Base-by-base conservation (phyloP, 2,329 filamentous ascomycete genomes). In the Xylariaceae sp. region DNA sequence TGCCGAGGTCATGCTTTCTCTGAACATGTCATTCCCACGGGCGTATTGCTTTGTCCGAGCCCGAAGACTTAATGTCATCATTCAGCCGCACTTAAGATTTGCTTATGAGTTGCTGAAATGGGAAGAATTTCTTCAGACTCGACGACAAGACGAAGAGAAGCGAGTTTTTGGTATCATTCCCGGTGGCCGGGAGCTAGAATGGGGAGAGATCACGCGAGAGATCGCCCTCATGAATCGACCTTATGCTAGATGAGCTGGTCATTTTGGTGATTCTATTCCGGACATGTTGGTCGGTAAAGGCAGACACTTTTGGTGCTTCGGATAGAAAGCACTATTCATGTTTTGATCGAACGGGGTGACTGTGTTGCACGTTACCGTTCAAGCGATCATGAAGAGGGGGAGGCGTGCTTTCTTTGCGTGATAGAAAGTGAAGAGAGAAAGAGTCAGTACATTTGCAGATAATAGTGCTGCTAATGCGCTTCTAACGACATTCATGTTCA, bases 21-120 rank as follows among this genome's bases (percentile, higher is more conserved):
- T 89, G 57, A 76, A 81, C 19, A 70, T 96, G 54, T 93, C 89
- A 1, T 92, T 97, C 58, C 90, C 93, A 11, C 80, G 88, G 44
- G 93, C 93, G 48, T 98, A 98, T 67, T 97, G 93, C 66, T 97
- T 92, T 65, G 93, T 98, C 29, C 84, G 93, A 23, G 93, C 93
- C 17, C 80, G 93, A 42, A 79, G 93, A 49, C 74, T 98, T 38
- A 98, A 98, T 62, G 93, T 98, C 42, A 98, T 98, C 53, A 97
- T 98, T 53, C 93, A 98, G 65, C 93, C 93, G 11, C 92, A 98
- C 70, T 76, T 98, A 45, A 80, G 89, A 47, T 98, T 98, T 68
- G 86, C 87, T 55, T 95, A 97, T 62, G 93, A 98, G 69, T 77
- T 98, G 22, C 75, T 98, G 40, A 94, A 94, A 65, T 97, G 92